A percentile compares a stretch with the other conserved stretches of the same genome.
Conservation (phyloP, 1,139 yeast species). For the Debaryomycetaceae sp. region DNA sequence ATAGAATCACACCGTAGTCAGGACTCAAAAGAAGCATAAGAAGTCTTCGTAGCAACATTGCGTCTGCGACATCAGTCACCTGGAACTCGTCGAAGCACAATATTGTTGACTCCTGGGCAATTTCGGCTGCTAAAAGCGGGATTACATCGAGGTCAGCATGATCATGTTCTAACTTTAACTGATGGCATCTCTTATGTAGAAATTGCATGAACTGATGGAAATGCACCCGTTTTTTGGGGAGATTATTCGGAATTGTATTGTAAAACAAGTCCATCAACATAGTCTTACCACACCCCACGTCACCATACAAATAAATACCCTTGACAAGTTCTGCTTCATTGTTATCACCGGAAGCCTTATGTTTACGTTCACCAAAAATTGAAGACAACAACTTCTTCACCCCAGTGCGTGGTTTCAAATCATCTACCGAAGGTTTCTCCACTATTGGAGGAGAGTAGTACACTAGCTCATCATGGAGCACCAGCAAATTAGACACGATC, state of each 20-base stretch:
- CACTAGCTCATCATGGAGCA: constrained; percentile 46
- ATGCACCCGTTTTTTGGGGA: constrained; percentile 78
- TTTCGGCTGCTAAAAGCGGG: constrained; percentile 79
- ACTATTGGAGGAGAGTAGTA: constrained; percentile 57
- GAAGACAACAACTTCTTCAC: constrained; percentile 35
- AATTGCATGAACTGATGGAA: constrained; percentile 97
- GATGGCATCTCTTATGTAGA: constrained; percentile 83
- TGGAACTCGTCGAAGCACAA: constrained; percentile 95
- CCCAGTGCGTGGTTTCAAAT: constrained; percentile 48
- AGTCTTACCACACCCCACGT: constrained; percentile 97
- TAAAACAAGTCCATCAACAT: constrained; percentile 97
- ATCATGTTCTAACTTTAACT: constrained; percentile 56
- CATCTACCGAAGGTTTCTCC: constrained; percentile 44
- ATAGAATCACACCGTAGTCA: constrained; percentile 77
- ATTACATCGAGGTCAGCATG: constrained; percentile 73
- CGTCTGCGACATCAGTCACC: constrained; percentile 97
- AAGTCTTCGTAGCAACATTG: constrained; percentile 84
- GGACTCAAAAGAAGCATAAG: constrained; percentile 59
- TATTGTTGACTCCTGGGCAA: constrained; percentile 71
- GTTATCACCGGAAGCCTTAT: constrained; percentile 12
- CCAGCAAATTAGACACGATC: constrained; percentile 53
- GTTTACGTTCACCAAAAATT: constrained; percentile 21
- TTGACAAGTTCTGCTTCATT: constrained; percentile 34
- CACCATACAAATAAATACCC: constrained; percentile 93
- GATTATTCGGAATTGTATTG: constrained; percentile 70